Evolutionary conservation across 805 yeast species (phyloP), one percentile per base, ranked within the genome.

Genomic region (Spathaspora passalidarum): DNA sequence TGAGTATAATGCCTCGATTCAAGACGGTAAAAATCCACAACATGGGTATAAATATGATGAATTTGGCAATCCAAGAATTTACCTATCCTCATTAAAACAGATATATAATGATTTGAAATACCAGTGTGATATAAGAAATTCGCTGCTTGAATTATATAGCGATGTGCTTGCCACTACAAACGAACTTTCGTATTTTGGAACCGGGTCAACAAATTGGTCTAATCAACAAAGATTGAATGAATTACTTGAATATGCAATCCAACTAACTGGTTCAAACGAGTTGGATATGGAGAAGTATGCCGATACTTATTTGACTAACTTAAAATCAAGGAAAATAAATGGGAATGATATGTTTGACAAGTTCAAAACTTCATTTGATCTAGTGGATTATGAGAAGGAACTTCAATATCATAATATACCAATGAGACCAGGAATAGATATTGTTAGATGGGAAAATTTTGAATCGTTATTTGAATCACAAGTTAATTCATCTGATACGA

Each of bases 91-190:
- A 0, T 54, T 70, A 5, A 73, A 69, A 42, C 78, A 76, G 34
- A 68, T 89, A 10, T 74, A 85, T 63, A 73, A 74, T 23, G 95
- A 88, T 53, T 73, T 82, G 7, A 61, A 57, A 21, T 73, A 56
- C 48, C 83, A 82, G 47, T 66, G 88, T 44, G 62, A 65, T n/a
- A 35, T 36, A 13, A 29, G 48, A 20, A 43, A 45, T 29, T 37
- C 43, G 13, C 23, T 36, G 29, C 40, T 35, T 32, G 32, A 42
- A n/a, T 22, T 45, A 14, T 21, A 37, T 14, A 19, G 35, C 11
- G 44, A 47, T 43, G 42, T 26, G 3, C 37, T 55, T 25, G 38
- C 38, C 5, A 48, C 48, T 14, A 37, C 50, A 3, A 46, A 44
- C 17, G 40, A 42, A 16, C 32, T 46, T 9, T 42, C 34, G 21